Conservation (phyloP, 306 rosid species). For the Lathyrus sativus region DNA sequence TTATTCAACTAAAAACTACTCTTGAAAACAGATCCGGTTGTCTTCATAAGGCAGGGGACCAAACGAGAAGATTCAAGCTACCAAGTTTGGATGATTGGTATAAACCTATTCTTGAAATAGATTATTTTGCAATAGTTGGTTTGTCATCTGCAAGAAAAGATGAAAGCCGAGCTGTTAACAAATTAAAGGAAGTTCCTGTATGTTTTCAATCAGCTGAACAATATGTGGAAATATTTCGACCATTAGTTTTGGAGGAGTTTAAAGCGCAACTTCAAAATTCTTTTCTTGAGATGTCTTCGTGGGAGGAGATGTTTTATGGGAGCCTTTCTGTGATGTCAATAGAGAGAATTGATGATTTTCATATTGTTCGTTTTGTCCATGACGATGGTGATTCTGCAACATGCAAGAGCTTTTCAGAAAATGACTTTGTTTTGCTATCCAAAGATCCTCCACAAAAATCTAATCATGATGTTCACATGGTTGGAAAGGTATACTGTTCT, state of each 20-base stretch:
- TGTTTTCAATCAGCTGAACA: slow-evolving; percentile 85
- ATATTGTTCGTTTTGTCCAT: slow-evolving; percentile 79
- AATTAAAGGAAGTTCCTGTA: slow-evolving; percentile 83
- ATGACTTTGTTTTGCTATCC: slow-evolving; percentile 81
- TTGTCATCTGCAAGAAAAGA: slow-evolving; percentile 65
- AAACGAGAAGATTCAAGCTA: slow-evolving; percentile 75
- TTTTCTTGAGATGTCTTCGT: slow-evolving; percentile 74
- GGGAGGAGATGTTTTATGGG: slow-evolving; percentile 82
- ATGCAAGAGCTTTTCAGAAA: slow-evolving; percentile 76
- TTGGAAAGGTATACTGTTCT: slow-evolving; percentile 77
- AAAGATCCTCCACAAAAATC: slow-evolving; percentile 79
- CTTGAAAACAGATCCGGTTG: slow-evolving; percentile 46
- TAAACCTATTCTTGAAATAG: slow-evolving; percentile 80
- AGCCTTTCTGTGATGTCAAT: slow-evolving; percentile 80
- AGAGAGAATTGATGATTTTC: slow-evolving; percentile 94
- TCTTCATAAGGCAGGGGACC: slow-evolving; percentile 58
- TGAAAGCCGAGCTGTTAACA: slow-evolving; percentile 49
- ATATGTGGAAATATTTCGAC: slow-evolving; percentile 76
- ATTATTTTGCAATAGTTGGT: slow-evolving; percentile 73
- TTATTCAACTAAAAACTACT: slow-evolving; percentile 82
- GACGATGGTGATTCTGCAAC: slow-evolving; percentile 65
- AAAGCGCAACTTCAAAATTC: slow-evolving; percentile 85
- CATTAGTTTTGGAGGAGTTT: slow-evolving; percentile 92
- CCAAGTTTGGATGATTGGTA: slow-evolving; percentile 90
- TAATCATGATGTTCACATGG: slow-evolving; percentile 81